Base-by-base conservation (phyloP, 176 grass and related monocot species). In the Thalia dealbata region DNA sequence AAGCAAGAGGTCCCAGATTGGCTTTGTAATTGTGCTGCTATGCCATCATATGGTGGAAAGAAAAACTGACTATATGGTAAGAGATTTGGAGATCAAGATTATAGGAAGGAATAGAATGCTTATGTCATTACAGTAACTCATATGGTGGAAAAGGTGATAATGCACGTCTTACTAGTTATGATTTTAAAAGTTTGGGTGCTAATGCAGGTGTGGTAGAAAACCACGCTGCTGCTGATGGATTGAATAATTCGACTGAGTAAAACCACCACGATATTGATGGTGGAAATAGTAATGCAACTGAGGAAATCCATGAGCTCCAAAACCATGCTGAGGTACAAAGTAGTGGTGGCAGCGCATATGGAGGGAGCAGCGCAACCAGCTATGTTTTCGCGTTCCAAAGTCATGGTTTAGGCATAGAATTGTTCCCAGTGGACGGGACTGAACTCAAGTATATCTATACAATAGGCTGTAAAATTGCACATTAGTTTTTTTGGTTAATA, bases 1-100 rank as follows among this genome's bases (percentile, higher is more conserved):
- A 92, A 92, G 23, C 86, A 89, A 67, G 80, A 86, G 8, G 84
- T 84, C 35, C 89, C 86, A 32, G 67, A 82, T 42, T 96, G 82
- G 84, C 84, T 96, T 5, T 45, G 73, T 54, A 48, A 85, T 28
- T 86, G 82, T 28, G 76, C 85, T 6, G 55, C 61, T 35, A 79
- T 54, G 81, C 74, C 81, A 8, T 83, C 66, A 58, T 79, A 76
- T 10, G 55, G 76, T 28, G 65, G 77, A 52, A 82, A 78, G 70
- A 77, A 76, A 19, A 16, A 18, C 1, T 78, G 73, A 35, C 24
- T 73, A 13, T 19, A 13, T 65, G 78, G 85, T 21, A 50, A 72
- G 9, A n/a, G 69, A 8, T 88, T 69, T 78, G 80, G 81, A 0
- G 64, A 81, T 32, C 73, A 48, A 54, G 86, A 87, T 64, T 78